Base-by-base conservation (phyloP, 345 rosid species). In the Stellera chamaejasme region DNA sequence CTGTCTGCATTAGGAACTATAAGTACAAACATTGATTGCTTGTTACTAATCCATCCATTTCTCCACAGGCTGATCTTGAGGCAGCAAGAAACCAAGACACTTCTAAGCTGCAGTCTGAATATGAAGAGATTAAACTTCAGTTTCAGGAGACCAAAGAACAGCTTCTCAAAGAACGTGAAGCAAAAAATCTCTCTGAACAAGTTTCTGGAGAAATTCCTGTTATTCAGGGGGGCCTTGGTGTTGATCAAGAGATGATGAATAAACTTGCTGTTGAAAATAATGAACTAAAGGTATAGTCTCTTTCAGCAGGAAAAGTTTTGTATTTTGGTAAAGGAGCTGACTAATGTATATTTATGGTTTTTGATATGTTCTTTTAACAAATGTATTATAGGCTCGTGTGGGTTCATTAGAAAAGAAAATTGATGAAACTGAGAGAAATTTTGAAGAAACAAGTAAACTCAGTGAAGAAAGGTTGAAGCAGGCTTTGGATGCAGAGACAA, bases 391-490 rank as follows among this genome's bases (percentile, higher is more conserved):
- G 84, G 77, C 78, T 68, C 69, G 82, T 60, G 82, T 83, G 47
- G 70, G 70, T 68, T 83, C 87, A 10, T 67, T 89, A 64, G 95
- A 89, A 68, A 72, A 75, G 69, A 83, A 75, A 69, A 70, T 83
- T 61, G 88, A 79, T 59, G 89, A 85, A 70, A 78, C 85, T 50
- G 89, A 85, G 83, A 83, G 66, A 56, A 83, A 82, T 62, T 78
- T 78, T 69, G 82, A 78, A 66, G 95, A 86, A 74, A 71, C 85
- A 16, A 83, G 65, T 68, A 82, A 68, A 69, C 69, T 81, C 23
- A 76, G 91, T 59, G 89, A 88, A 66, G 87, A 85, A 64, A 69
- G 93, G 56, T 67, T 82, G 74, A 78, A 79, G 73, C 89, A 86
- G 74, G 87, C 74, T 55, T 27, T 66, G 75, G 87, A 75, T 6